Percentiles rank a stretch among this genome's conserved stretches.
Evolutionary conservation across 2,329 filamentous ascomycete species (phyloP).

Genomic region (Cadophora luteo-olivacea): DNA sequence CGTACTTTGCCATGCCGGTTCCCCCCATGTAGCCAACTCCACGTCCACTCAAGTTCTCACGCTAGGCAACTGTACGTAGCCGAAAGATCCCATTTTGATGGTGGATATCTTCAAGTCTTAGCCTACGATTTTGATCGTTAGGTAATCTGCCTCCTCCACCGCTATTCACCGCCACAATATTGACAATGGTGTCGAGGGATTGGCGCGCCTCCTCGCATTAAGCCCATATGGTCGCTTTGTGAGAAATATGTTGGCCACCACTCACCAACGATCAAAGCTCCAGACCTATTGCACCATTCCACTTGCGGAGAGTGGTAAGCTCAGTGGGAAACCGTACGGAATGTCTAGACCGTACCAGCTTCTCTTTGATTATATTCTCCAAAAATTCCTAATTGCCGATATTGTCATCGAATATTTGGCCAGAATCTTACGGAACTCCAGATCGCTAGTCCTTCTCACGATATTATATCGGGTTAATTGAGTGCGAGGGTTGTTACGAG

Average conservation of each 20-base stretch:
- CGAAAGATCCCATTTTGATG: not conserved
- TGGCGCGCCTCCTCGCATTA: too few species aligned
- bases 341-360: too few species aligned
- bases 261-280: not conserved
- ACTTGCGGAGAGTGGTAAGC: not conserved
- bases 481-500: too few species aligned
- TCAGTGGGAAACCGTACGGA: too few species aligned
- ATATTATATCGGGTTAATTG: too few species aligned
- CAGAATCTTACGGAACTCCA: too few species aligned
- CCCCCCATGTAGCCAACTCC: not conserved
- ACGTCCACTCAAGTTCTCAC: not conserved
- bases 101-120: not conserved
- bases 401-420: too few species aligned
- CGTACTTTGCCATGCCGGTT: not conserved
- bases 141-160: not conserved
- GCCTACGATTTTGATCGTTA: not conserved
- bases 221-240: too few species aligned
- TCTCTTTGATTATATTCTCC: too few species aligned
- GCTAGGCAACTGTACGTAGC: not conserved
- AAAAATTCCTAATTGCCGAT: too few species aligned
- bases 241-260: not conserved
- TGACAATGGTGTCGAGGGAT: too few species aligned
- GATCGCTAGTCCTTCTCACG: too few species aligned
- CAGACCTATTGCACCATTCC: not conserved
- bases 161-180: not conserved